Evolutionary conservation across 257 asterid genomes (phyloP), one percentile per base, ranked within the genome.

Genomic region (Pogostemon cablin): DNA sequence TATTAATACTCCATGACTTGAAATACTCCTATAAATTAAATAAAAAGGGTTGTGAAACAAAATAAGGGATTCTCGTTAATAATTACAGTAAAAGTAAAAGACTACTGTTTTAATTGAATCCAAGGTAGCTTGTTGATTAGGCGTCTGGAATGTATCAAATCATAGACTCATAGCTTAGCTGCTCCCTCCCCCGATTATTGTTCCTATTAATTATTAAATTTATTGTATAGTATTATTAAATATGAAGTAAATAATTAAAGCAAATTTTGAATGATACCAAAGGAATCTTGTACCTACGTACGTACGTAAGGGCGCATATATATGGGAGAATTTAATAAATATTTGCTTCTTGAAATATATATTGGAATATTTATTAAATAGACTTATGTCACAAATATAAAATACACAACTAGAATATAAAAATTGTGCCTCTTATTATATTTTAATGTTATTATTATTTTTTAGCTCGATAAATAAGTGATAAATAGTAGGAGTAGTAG

Each of bases 171-270:
- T 52, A 61, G 67, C 65, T 62, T 25, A 57, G 54, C 71, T 54
- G 39, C 62, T 15, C 25, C n/a, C 17, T 20, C 59, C 50, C 39
- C 32, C 5, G 9, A 47, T 69, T 69, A 69, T 69, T 69, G 66
- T 76, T 64, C 57, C 65, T 64, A 64, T 34, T 53, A 53, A 63
- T 62, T 62, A 25, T 25, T 25, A 25, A 40, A 40, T 62, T 75
- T 12, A 38, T 43, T 37, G 53, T 55, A 5, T 25, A 38, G 43
- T 54, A 35, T 49, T 48, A 61, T 52, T 54, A 5, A 49, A 38
- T 39, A 25, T 25, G 32, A 25, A 49, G 32, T 43, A 25, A 62
- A 62, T 70, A 68, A 54, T 62, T 53, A 62, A 43, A 57, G 71
- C 53, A 57, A 65, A 34, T 34, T 39, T 43, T 68, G 42, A 67